phyloP scores from a whole-genome alignment of 345 rosid species.

The Brassica cretica region DNA sequence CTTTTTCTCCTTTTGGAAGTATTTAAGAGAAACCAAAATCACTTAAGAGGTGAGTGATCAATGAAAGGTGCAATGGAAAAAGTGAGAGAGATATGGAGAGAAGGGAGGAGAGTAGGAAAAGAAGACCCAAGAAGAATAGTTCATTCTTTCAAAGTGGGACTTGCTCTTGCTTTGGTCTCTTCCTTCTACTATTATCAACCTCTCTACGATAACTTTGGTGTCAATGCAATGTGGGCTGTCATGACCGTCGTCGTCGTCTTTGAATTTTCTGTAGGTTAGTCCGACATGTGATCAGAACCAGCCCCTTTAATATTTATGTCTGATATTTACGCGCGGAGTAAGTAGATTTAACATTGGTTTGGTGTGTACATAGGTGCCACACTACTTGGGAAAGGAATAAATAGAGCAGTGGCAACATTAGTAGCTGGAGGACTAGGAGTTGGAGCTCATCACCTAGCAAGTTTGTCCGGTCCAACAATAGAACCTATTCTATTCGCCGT shows the following conservation, averaged over 20 bases:
- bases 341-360: not conserved
- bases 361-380: slow-evolving; percentile 46
- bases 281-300: not conserved
- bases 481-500: slow-evolving; percentile 63
- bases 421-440: slow-evolving; percentile 62
- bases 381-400: slow-evolving; percentile 68
- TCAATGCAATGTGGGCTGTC: slow-evolving; percentile 75
- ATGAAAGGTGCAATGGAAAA: slow-evolving; percentile 11
- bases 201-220: slow-evolving; percentile 59
- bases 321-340: not conserved
- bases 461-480: slow-evolving; percentile 48
- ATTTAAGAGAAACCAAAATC: not conserved
- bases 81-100: slow-evolving; percentile 28
- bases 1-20: slow-evolving; percentile 16
- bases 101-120: slow-evolving; percentile 44
- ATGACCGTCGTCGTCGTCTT: slow-evolving; percentile 78
- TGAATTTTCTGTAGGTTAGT: slow-evolving; percentile 71
- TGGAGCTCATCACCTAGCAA: slow-evolving; percentile 67
- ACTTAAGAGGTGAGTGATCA: slow-evolving; percentile 11
- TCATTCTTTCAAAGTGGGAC: slow-evolving; percentile 74
- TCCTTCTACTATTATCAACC: slow-evolving; percentile 58
- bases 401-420: slow-evolving; percentile 70
- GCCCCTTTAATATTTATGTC: not conserved
- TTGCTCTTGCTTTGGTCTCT: slow-evolving; percentile 71
- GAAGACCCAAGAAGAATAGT: slow-evolving; percentile 69